Base-by-base conservation (phyloP, 129 eudicot species). In the Mikania micrantha region DNA sequence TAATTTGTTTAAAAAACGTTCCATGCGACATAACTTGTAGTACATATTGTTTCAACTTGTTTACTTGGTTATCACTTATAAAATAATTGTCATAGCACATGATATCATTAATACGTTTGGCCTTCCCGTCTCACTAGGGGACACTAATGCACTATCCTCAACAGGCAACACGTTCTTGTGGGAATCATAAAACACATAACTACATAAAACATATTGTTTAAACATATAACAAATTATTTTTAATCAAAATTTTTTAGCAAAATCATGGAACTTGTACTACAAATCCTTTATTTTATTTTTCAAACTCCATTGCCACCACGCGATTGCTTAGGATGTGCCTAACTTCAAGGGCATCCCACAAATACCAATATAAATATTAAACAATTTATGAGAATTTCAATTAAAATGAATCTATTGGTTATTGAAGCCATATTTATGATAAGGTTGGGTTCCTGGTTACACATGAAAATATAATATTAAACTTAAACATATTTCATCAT, bases 291-390 rank as follows among this genome's bases (percentile, higher is more conserved):
- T 64, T 65, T 20, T 64, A 74, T 52, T 52, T 39, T 2, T 20
- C 1, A 52, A 27, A 0, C 53, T 34, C 5, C 62, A 72, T 62
- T 50, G 24, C 57, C 78, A 53, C 72, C 78, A 66, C 35, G 31
- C 22, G 15, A 19, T 52, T 38, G 31, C 78, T 74, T 64, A 64
- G 47, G 4, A 29, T 52, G 76, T 77, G 81, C 76, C 81, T 69
- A 62, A 77, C 64, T 69, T 70, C 21, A 70, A 49, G 81, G 81
- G 61, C 66, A 20, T 13, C 64, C 66, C 81, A 70, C 81, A 39
- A 70, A 28, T 48, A 74, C 72, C 56, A 35, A 72, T 48, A 24
- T 6, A 70, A 36, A 12, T 70, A 70, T 53, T 21, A 25, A 25
- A 31, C 7, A 50, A 24, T 56, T 24, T 39, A 4, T 44, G 52